Conservation (phyloP, 83 land plant species). For the Larix sibirica region DNA sequence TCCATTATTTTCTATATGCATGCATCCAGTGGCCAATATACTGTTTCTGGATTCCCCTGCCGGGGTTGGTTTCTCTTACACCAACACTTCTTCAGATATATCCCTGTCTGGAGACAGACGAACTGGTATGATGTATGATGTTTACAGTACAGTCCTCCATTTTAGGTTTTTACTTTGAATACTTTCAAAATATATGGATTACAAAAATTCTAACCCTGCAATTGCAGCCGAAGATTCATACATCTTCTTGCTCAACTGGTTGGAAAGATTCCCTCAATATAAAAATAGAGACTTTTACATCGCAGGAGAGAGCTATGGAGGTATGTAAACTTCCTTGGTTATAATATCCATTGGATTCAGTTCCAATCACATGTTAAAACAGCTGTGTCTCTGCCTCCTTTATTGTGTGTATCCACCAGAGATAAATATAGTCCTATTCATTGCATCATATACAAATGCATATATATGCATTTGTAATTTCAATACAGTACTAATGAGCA, state of each 20-base stretch:
- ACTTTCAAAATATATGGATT: background rate
- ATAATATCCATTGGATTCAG: background rate
- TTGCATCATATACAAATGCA: background rate
- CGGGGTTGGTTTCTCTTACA: constrained; percentile 75
- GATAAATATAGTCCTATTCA: background rate
- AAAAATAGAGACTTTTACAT: constrained; percentile 50
- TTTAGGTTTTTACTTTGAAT: background rate
- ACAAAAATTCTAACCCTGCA: background rate
- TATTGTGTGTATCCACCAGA: background rate
- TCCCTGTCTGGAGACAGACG: constrained; percentile 49
- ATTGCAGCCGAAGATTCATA: constrained; percentile 47
- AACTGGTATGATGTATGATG: constrained; percentile 41
- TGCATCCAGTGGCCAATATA: constrained; percentile 45
- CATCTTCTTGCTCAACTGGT: constrained; percentile 43
- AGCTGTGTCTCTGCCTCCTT: background rate
- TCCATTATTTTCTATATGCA: too few relatives aligned
- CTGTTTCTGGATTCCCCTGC: constrained; percentile 67
- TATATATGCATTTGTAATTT: background rate
- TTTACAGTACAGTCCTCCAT: background rate
- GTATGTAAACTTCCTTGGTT: background rate
- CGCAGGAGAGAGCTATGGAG: constrained; percentile 58
- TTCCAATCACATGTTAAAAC: background rate
- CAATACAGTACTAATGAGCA: background rate
- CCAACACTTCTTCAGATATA: constrained; percentile 49
- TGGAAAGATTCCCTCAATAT: constrained; percentile 45